Evolutionary conservation across 192 early-diverging fungal genomes (phyloP), one percentile per base, ranked within the genome.

Genomic region (Spizellomyces punctatus): DNA sequence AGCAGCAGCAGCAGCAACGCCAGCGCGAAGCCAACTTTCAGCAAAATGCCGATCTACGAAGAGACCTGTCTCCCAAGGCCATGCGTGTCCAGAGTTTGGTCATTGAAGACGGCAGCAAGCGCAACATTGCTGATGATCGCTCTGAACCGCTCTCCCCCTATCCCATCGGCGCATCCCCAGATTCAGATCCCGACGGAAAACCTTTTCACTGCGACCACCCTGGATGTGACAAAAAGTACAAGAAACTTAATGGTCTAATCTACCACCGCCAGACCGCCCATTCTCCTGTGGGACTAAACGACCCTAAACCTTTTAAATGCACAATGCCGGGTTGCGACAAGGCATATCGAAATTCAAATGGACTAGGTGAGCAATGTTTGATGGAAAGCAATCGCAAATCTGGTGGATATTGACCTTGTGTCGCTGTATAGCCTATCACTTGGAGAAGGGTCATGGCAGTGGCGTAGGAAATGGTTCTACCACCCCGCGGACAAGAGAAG

Each of bases 241-340:
- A 94, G 79, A 95, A 95, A 75, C 92, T 93, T 46, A 94, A 94
- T 64, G 93, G 93, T 8, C 86, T 95, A 60, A 94, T 95, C 74
- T 94, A 95, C 79, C 94, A 95, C 72, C 81, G 90, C 59, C 78
- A 92, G 89, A 58, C 79, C 85, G 57, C 93, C 91, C 74, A 92
- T 90, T 36, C 93, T 90, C 68, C 88, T 85, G 75, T 47, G 1
- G 46, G 22, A 6, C 42, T 43, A 36, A 63, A 67, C 42, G 76
- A 77, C 19, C 63, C 64, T n/a, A 77, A 72, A 65, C 76, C 76
- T 9, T 77, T 61, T 55, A 77, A 77, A 46, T 77, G 76, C 48
- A 12, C 22, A 22, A 27, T 69, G 8, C 14, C 45, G 10, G 67
- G 61, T 12, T 77, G 76, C 47, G 64, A 54, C 12, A 77, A 72